These are phyloP conservation scores for Entamoeba invadens DNA, from an alignment of 208 protist genomes.

Conservation along the genomic window DNA sequence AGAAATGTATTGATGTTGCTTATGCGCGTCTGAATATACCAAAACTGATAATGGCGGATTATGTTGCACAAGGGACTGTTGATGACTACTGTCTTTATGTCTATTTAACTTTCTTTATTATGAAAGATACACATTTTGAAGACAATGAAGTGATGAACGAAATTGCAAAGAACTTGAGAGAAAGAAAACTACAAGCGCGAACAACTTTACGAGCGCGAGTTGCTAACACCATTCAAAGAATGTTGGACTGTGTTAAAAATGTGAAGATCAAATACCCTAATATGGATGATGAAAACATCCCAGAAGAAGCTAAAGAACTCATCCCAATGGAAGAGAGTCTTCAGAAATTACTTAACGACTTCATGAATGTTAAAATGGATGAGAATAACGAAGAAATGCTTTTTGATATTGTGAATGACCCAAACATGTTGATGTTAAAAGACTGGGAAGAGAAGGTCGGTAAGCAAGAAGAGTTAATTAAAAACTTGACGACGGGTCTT, in stretches of 20 bases:
- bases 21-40: neutral
- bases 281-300: neutral
- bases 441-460: neutral
- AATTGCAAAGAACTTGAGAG: neutral
- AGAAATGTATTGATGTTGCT: neutral
- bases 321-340: neutral
- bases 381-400: neutral
- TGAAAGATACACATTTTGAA: neutral
- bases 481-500: neutral
- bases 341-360: neutral
- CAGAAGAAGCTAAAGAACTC: neutral
- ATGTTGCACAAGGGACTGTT: neutral
- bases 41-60: neutral
- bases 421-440: neutral
- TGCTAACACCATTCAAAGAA: neutral
- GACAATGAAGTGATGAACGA: neutral
- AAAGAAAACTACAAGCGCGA: neutral
- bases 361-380: neutral
- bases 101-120: slow-evolving; percentile 1
- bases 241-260: neutral
- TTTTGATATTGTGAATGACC: neutral
- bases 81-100: neutral
- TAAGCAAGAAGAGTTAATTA: neutral
- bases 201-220: neutral
- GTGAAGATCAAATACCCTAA: neutral